A percentile compares a stretch with the other conserved stretches of the same genome.
These are phyloP conservation scores for Papiliotrema nemorosa DNA, from an alignment of 1,284 basidiomycete genomes.

Conservation along the genomic window DNA sequence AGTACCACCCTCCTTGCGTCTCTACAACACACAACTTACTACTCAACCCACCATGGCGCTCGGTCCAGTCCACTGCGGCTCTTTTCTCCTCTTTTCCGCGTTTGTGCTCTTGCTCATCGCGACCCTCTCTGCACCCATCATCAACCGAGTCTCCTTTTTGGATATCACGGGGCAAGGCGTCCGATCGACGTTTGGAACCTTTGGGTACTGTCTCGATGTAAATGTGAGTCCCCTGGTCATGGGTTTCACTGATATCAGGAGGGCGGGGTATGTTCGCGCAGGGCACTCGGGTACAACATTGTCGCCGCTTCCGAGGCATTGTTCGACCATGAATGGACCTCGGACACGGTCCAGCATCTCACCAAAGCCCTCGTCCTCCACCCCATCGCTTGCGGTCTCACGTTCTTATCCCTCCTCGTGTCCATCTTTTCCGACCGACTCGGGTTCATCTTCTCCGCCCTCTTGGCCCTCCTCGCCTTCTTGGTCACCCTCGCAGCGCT, in stretches of 20 bases:
- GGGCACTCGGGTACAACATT: slow-evolving; percentile 29
- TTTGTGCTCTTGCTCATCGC: slow-evolving; percentile 32
- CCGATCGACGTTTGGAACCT: slow-evolving; percentile 32
- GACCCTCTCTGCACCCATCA: slow-evolving; percentile 38
- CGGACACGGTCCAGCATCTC: slow-evolving; percentile 16
- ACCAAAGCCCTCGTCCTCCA: slow-evolving; percentile 45
- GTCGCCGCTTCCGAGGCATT: slow-evolving; percentile 16
- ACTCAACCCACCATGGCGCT: slow-evolving; percentile 12
- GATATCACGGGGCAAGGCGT: slow-evolving; percentile 18
- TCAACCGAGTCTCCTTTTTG: slow-evolving; percentile 33
- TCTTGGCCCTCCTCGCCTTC: slow-evolving; percentile 38
- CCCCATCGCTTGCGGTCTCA: slow-evolving; percentile 40
- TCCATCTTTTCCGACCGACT: slow-evolving; percentile 36
- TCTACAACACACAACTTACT: not conserved
- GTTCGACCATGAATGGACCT: slow-evolving; percentile 12
- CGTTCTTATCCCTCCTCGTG: slow-evolving; percentile 41
- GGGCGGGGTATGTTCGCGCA: no score
- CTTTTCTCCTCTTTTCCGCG: slow-evolving; percentile 36
- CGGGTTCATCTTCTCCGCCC: slow-evolving; percentile 42
- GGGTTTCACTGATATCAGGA: no score
- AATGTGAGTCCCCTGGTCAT: slow-evolving; percentile 7
- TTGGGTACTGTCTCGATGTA: slow-evolving; percentile 36
- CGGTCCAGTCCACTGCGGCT: slow-evolving; percentile 27
- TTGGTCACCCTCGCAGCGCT: slow-evolving; percentile 44
- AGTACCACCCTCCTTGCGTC: no score